Evolutionary conservation across 345 rosid genomes (phyloP).

Genomic region (Brassica napus): DNA sequence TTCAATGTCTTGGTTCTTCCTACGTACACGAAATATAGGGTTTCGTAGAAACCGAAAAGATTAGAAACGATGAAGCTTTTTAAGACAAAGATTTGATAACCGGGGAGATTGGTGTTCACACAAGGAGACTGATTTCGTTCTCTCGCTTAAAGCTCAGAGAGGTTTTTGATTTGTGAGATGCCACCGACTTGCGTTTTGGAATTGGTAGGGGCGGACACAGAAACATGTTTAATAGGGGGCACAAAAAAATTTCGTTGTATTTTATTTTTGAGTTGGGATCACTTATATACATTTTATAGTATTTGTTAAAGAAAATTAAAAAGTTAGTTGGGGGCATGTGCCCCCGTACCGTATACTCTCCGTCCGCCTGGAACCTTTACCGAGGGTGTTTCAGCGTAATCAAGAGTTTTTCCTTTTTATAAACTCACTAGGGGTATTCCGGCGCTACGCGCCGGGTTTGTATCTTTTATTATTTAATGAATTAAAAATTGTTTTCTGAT

Average conservation of each 20-base stretch:
- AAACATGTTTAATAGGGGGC: too few species aligned
- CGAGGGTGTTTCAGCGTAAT: background rate
- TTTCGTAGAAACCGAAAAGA: background rate
- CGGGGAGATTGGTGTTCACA: conserved; percentile 43
- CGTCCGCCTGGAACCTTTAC: background rate
- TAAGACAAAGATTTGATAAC: conserved; percentile 7
- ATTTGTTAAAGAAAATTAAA: too few species aligned
- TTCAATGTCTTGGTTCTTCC: background rate
- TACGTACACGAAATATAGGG: background rate
- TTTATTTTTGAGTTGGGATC: too few species aligned
- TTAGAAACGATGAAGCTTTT: conserved; percentile 22
- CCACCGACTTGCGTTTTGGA: background rate
- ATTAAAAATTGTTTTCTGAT: too few species aligned
- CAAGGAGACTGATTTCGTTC: background rate
- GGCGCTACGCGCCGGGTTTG: too few species aligned
- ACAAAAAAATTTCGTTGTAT: too few species aligned
- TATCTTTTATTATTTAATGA: too few species aligned
- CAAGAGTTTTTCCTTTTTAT: background rate
- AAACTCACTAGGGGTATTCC: too few species aligned
- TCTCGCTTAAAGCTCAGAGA: background rate
- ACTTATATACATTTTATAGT: too few species aligned
- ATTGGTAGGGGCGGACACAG: too few species aligned
- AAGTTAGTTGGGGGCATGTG: too few species aligned
- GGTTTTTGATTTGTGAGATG: background rate
- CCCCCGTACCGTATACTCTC: too few species aligned